Base-by-base conservation (phyloP, 2,329 filamentous ascomycete species). In the Claviceps maximensis region DNA sequence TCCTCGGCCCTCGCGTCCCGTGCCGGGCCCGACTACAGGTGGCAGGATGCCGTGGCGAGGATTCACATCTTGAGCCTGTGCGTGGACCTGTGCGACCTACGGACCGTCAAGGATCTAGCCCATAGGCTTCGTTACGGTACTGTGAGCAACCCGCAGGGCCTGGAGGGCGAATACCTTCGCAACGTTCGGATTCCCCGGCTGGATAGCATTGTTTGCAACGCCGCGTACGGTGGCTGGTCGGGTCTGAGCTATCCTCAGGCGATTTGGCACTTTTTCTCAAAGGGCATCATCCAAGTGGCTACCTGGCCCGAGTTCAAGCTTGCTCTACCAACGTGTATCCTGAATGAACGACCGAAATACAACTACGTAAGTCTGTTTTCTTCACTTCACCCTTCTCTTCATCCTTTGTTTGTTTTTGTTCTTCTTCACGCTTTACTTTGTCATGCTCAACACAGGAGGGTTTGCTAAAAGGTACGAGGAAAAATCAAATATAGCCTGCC, bases 151-250 rank as follows among this genome's bases (percentile, higher is more conserved):
- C 72, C 72, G 15, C 69, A 67, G 12, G 67, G 66, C 4, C 57
- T 64, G 40, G 63, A 67, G 48, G 61, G 60, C 44, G 67, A 69
- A 56, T 65, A 67, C 38, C 62, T 74, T 40, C 64, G 62, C 21
- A 66, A 72, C 41, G 70, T 80, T 21, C 69, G 69, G 21, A 73
- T 89, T 42, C 83, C 87, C 1, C 82, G 84, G 57, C 74, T 98
- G 31, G 89, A 97, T 67, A 78, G 78, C 2, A 74, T 93, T 23
- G 75, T 97, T 40, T 84, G 87, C 65, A 96, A 96, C 67, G 91
- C 91, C 17, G 93, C 90, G 0, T 84, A 91, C 41, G 89, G 89
- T 23, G 89, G 88, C 2, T 95, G 89, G 86, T 79, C 74, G 0
- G 87, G 87, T n/a, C 66, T 95, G 54, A 71, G 88, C 66, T 96